phyloP scores from a whole-genome alignment of 148 eudicot genomes.

The Chenopodium formosanum region DNA sequence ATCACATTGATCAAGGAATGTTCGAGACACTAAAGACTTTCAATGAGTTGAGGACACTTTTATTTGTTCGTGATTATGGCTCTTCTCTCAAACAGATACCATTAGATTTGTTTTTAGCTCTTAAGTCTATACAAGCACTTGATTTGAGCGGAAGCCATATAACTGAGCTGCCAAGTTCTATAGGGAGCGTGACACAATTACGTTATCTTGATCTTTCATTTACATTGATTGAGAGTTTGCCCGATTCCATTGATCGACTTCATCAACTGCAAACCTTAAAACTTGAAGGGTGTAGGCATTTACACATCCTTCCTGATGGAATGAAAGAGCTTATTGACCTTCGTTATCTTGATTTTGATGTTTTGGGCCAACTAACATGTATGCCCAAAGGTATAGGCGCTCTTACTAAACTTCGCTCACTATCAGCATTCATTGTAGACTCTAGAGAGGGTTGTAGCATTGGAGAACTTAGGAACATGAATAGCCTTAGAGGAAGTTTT shows the following conservation, averaged over 20 bases:
- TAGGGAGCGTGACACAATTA: neutral
- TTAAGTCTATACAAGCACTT: neutral
- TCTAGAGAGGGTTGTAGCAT: slow-evolving; percentile 14
- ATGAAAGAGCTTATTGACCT: slow-evolving; percentile 21
- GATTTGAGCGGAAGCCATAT: slow-evolving; percentile 21
- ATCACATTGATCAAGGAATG: neutral
- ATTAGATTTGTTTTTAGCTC: neutral
- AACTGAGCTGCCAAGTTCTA: slow-evolving; percentile 21
- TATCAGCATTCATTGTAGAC: slow-evolving; percentile 32
- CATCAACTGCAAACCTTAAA: slow-evolving; percentile 16
- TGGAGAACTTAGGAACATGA: slow-evolving; percentile 23
- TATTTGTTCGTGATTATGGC: too few species aligned
- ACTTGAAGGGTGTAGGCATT: slow-evolving; percentile 9
- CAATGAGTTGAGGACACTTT: too few species aligned
- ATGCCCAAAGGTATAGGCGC: slow-evolving; percentile 35
- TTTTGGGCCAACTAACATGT: slow-evolving; percentile 19
- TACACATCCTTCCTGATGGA: slow-evolving; percentile 18
- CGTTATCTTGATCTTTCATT: slow-evolving; percentile 20
- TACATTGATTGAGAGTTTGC: slow-evolving; percentile 10
- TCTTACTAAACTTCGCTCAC: slow-evolving; percentile 27
- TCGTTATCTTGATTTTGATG: slow-evolving; percentile 33
- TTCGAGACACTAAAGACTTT: too few species aligned
- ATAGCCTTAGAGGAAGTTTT: slow-evolving; percentile 27
- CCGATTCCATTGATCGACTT: slow-evolving; percentile 13
- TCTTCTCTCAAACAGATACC: too few species aligned